Evolutionary conservation across 176 grass and related monocot species (phyloP), one percentile per base, ranked within the genome.

Genomic region (Cocos nucifera): DNA sequence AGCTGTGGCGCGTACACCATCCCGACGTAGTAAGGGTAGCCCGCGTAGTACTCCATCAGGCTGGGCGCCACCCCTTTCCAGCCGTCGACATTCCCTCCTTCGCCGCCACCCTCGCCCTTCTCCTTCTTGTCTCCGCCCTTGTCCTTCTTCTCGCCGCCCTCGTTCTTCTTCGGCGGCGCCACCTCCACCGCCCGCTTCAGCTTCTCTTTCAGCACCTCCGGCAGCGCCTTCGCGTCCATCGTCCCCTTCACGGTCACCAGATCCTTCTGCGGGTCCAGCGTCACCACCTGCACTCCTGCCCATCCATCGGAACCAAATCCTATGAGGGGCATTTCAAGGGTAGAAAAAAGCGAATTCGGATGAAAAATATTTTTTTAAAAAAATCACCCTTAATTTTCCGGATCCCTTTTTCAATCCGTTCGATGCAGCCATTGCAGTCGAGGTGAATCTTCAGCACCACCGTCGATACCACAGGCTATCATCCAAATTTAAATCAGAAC

Each of bases 341-440:
- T 6, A 30, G 28, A 30, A 30, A 30, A 30, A 30, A 6, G 28
- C 35, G 35, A 44, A 12, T 44, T 44, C 0, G 10, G 35, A 44
- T 44, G 35, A 44, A 44, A 44, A 44, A 44, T 44, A 12, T 44
- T 12, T 1, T 15, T 22, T 35, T n/a, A n/a, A 22, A 35, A 30
- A 22, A 35, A 35, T 5, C 62, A 90, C 91, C 92, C 72, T 84
- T 71, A 61, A 87, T 87, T 59, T 96, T 84, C 58, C 75, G 75
- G 20, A 96, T 75, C 52, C 63, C 81, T 50, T 20, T 9, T 29
- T 77, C 74, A 64, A 96, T 85, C 62, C 83, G 83, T 32, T 59
- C 20, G 61, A 90, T 73, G 75, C 92, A 96, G 29, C 92, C 86
- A 3, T 21, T 6, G 59, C 19, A 16, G 50, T 19, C 17, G 50